Conservation (phyloP, 2,329 filamentous ascomycete species). For the Incumbomyces delicatus region DNA sequence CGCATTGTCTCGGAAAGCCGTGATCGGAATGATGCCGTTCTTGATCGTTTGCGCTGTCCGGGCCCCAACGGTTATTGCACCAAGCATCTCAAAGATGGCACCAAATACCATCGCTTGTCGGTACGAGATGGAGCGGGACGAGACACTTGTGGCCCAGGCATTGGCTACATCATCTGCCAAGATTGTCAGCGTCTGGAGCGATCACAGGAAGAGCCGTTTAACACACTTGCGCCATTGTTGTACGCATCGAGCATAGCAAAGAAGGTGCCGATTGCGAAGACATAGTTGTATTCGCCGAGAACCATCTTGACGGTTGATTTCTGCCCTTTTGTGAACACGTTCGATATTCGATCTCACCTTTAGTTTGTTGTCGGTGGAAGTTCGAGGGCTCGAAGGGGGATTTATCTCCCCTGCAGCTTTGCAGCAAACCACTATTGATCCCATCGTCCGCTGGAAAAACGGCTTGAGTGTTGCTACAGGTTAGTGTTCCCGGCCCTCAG, state of each 20-base stretch:
- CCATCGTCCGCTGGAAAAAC: too few species aligned
- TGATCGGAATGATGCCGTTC: constrained; percentile 60
- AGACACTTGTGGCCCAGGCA: constrained; percentile 71
- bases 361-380: too few species aligned
- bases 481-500: too few species aligned
- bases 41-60: constrained; percentile 69
- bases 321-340: too few species aligned
- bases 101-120: constrained; percentile 58
- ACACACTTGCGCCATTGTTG: constrained; percentile 70
- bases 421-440: too few species aligned
- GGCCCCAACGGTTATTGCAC: constrained; percentile 57
- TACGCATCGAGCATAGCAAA: constrained; percentile 68
- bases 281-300: constrained; percentile 56
- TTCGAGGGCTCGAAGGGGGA: too few species aligned
- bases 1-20: constrained; percentile 50
- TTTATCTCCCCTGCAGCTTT: too few species aligned
- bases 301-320: constrained; percentile 15
- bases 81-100: constrained; percentile 58
- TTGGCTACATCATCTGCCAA: constrained; percentile 69
- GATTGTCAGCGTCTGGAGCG: constrained; percentile 10
- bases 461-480: too few species aligned
- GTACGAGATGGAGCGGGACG: constrained; percentile 66
- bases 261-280: constrained; percentile 65
- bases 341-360: too few species aligned
- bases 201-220: not conserved